A percentile compares a stretch with the other conserved stretches of the same genome.
Evolutionary conservation across 2,329 filamentous ascomycete genomes (phyloP).

Genomic region (Ophiostoma montium): DNA sequence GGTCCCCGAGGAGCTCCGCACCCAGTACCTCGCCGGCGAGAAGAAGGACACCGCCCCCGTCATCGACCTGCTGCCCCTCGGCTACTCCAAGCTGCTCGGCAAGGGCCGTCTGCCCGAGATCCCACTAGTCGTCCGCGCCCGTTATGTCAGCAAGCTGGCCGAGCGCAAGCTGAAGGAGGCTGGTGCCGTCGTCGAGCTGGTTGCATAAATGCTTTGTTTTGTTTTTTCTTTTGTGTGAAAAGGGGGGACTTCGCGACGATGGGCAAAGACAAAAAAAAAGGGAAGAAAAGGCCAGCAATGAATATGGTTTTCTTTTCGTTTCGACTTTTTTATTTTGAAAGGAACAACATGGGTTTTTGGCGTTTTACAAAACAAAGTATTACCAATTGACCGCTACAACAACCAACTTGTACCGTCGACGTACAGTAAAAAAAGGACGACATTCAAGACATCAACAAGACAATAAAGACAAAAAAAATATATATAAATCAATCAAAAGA

Average conservation of each 20-base stretch:
- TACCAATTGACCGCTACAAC: conserved; percentile 2
- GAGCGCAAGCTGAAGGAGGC: conserved; percentile 99
- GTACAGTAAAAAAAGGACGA: not conserved
- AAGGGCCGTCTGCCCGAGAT: conserved; percentile 93
- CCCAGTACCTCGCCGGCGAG: conserved; percentile 67
- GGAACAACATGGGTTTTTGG: conserved; percentile 3
- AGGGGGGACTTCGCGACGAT: not conserved
- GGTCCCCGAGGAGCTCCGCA: conserved; percentile 82
- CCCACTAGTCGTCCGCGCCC: conserved; percentile 84
- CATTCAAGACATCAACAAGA: too few species aligned
- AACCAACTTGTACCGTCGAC: not conserved
- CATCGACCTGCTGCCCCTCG: conserved; percentile 91
- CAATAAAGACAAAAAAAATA: not conserved
- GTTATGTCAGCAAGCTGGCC: conserved; percentile 90
- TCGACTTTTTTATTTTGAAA: not conserved
- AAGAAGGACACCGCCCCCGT: conserved; percentile 91
- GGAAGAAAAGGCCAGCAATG: not conserved
- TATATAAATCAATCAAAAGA: not conserved
- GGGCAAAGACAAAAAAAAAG: not conserved
- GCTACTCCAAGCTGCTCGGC: conserved; percentile 97
- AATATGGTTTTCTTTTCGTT: not conserved
- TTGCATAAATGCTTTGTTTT: conserved; percentile 48
- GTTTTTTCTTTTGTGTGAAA: not conserved
- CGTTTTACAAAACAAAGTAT: not conserved
- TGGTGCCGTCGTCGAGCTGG: conserved; percentile 89